Conservation (phyloP, 2,329 filamentous ascomycete species). For the Scytalidium lignicola region DNA sequence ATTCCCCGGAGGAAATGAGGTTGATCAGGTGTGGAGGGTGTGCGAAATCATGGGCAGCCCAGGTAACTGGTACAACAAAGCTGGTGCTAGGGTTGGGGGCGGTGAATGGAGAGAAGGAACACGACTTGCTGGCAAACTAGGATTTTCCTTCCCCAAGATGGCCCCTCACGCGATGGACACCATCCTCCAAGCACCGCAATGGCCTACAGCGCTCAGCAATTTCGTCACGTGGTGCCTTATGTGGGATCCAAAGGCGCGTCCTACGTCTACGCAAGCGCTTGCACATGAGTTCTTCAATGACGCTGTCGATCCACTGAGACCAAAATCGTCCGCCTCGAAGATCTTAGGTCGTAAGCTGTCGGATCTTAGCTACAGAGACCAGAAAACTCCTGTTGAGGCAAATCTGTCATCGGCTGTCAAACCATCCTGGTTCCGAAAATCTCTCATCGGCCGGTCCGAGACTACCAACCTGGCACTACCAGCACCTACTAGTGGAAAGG, state of each 20-base stretch:
- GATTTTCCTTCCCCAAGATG: conserved; percentile 99
- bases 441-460: conserved; percentile 76
- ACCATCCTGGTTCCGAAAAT: conserved; percentile 95
- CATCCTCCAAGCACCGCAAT: conserved; percentile 83
- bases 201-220: conserved; percentile 80
- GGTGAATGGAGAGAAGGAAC: conserved; percentile 97
- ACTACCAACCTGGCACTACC: conserved; percentile 56
- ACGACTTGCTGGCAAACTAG: conserved; percentile 86
- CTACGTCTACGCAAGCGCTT: conserved; percentile 89
- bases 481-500: conserved; percentile 41
- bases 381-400: conserved; percentile 55
- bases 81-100: conserved; percentile 79
- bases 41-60: conserved; percentile 99
- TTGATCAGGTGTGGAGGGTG: conserved; percentile 97
- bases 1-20: conserved; percentile 96
- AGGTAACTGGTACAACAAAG: conserved; percentile 95
- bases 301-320: conserved; percentile 83
- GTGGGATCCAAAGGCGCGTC: conserved; percentile 93
- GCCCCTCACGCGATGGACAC: conserved; percentile 95
- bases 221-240: conserved; percentile 99
- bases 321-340: conserved; percentile 83
- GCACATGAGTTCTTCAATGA: conserved; percentile 93
- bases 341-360: conserved; percentile 88
- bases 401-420: conserved; percentile 65
- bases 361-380: conserved; percentile 63